These are phyloP conservation scores for Calonectria leucothoes DNA, from an alignment of 2,329 filamentous ascomycete species.

Conservation along the genomic window DNA sequence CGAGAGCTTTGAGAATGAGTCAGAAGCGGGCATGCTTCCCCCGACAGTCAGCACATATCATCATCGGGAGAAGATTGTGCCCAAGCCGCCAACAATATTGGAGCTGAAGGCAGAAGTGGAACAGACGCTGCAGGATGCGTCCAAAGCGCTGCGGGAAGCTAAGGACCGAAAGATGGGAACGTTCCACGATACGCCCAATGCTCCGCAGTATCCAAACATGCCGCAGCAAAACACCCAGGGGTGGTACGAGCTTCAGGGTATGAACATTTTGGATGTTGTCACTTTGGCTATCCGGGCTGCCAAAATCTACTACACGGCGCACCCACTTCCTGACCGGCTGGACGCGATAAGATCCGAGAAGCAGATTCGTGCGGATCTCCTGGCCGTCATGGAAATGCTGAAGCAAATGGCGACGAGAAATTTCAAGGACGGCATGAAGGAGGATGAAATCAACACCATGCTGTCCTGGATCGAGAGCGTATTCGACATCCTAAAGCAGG, in stretches of 20 bases:
- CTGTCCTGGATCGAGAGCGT: slow-evolving; percentile 84
- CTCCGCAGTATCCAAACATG: slow-evolving; percentile 51
- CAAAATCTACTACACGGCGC: slow-evolving; percentile 95
- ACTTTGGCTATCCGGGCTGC: slow-evolving; percentile 96
- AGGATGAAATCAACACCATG: slow-evolving; percentile 82
- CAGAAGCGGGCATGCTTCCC: slow-evolving; percentile 86
- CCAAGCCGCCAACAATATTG: slow-evolving; percentile 84
- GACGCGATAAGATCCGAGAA: slow-evolving; percentile 90
- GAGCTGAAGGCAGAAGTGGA: slow-evolving; percentile 78
- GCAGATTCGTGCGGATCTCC: slow-evolving; percentile 83
- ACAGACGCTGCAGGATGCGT: slow-evolving; percentile 75
- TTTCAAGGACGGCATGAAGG: slow-evolving; percentile 84
- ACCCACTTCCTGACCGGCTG: slow-evolving; percentile 86
- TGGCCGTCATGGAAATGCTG: slow-evolving; percentile 88
- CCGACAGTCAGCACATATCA: slow-evolving; percentile 97
- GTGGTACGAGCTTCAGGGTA: slow-evolving; percentile 89
- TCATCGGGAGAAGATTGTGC: slow-evolving; percentile 82
- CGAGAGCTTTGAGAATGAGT: slow-evolving; percentile 69
- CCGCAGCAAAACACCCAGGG: slow-evolving; percentile 66
- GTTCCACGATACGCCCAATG: slow-evolving; percentile 42
- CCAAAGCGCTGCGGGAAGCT: slow-evolving; percentile 73
- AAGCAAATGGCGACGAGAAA: slow-evolving; percentile 91
- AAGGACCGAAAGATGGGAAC: slow-evolving; percentile 51
- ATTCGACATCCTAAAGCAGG: slow-evolving; percentile 78
- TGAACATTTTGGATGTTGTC: slow-evolving; percentile 91